These are phyloP conservation scores for Halophytophthora polymorphica DNA, from an alignment of 352 stramenopile genomes.

Conservation along the genomic window DNA sequence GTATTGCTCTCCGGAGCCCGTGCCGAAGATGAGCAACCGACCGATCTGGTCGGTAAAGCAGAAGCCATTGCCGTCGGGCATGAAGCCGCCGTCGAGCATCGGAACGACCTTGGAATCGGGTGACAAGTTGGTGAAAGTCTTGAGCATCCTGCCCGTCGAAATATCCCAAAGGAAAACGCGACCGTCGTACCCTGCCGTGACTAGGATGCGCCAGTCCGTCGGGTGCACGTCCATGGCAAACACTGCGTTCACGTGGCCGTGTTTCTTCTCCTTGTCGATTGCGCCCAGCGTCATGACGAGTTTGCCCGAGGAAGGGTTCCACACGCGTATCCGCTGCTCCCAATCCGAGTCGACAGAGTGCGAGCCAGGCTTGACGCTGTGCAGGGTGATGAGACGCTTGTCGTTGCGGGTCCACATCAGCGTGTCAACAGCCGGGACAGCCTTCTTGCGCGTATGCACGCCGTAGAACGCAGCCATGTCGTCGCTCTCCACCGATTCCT, in stretches of 20 bases:
- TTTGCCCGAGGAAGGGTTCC: slow-evolving; percentile 49
- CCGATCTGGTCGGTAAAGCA: slow-evolving; percentile 85
- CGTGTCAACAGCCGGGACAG: slow-evolving; percentile 53
- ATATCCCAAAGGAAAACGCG: slow-evolving; percentile 87
- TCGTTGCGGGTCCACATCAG: slow-evolving; percentile 66
- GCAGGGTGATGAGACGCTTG: slow-evolving; percentile 57
- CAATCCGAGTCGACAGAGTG: slow-evolving; percentile 40
- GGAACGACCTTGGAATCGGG: slow-evolving; percentile 55
- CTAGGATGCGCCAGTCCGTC: slow-evolving; percentile 62
- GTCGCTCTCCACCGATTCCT: slow-evolving; percentile 41
- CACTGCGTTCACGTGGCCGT: slow-evolving; percentile 73
- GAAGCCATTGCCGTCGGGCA: slow-evolving; percentile 59
- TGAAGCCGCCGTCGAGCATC: slow-evolving; percentile 78
- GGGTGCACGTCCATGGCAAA: slow-evolving; percentile 81
- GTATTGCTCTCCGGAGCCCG: slow-evolving; percentile 64
- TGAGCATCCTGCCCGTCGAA: slow-evolving; percentile 55
- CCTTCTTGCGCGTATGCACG: slow-evolving; percentile 37
- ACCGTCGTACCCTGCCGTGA: slow-evolving; percentile 83
- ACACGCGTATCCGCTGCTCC: slow-evolving; percentile 67
- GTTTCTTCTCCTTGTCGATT: slow-evolving; percentile 50
- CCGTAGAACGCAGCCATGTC: slow-evolving; percentile 46
- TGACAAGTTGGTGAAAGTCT: slow-evolving; percentile 57
- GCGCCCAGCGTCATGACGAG: slow-evolving; percentile 63
- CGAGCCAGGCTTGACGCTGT: slow-evolving; percentile 64
- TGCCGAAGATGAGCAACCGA: slow-evolving; percentile 74